Base-by-base conservation (phyloP, 225 moss, liverwort and hornwort species). In the Sphagnum tenellum region DNA sequence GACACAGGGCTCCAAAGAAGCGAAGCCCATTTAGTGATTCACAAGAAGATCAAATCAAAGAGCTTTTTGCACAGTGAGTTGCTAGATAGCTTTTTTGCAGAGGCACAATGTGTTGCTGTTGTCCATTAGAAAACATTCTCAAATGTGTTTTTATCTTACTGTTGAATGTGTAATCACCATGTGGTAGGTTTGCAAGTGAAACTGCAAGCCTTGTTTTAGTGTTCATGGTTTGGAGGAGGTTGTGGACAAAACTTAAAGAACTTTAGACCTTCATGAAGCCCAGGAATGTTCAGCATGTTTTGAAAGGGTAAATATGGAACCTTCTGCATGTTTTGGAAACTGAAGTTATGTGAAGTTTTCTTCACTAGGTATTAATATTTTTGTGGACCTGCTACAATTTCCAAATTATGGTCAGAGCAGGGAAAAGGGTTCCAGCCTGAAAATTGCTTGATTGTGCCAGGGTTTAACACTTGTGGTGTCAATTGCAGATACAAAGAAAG, bases 41-140 rank as follows among this genome's bases (percentile, higher is more conserved):
- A 58, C 67, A 89, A 65, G 89, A 78, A 64, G 76, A 77, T 46
- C 60, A 80, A 10, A 83, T 91, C 56, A 88, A 79, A 64, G 86
- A 88, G 1, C 64, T 94, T 9, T 94, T 84, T 64, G 78, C 76
- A 69, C 85, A 72, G 94, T 94, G 59, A 69, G 69, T 64, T 47
- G 10, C 56, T 3, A 57, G 8, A 48, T 60, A 57, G 49, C 9
- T 49, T 7, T 47, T 6, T 12, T 46, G 8, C 47, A 0, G 63
- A 7, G 45, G 3, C 45, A 0, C 11, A 55, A 7, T 47, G 12
- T 56, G 12, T 49, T 29, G 45, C 11, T 55, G 9, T 10, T n/a
- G 11, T 13, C 3, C 8, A 9, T 12, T 49, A 3, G 8, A 3
- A n/a, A 51, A 46, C 63, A 56, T 48, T 59, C 9, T 4, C 10